These are phyloP conservation scores for Tolypocladium pustulatum DNA, from an alignment of 2,329 filamentous ascomycete species.

Conservation along the genomic window DNA sequence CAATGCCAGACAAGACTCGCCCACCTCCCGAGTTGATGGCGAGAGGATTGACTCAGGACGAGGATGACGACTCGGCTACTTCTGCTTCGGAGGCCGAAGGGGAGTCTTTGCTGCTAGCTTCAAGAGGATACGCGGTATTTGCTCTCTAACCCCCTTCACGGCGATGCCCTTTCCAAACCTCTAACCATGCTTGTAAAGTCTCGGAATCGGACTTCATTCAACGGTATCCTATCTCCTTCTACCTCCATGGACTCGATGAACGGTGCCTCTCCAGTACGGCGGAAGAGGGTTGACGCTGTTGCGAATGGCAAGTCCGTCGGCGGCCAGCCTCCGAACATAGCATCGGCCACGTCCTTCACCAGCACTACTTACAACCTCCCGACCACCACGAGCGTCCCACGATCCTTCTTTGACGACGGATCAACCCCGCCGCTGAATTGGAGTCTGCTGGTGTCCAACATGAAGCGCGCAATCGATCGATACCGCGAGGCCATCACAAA, in stretches of 20 bases:
- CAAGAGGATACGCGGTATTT: slow-evolving; percentile 58
- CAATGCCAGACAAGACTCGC: slow-evolving; percentile 79
- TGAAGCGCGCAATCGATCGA: slow-evolving; percentile 80
- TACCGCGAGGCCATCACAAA: slow-evolving; percentile 85
- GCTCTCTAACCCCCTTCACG: not conserved
- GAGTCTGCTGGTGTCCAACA: slow-evolving; percentile 83
- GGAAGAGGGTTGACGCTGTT: slow-evolving; percentile 47
- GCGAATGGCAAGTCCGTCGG: slow-evolving; percentile 25
- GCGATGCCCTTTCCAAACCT: not conserved
- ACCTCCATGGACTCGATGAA: slow-evolving; percentile 89
- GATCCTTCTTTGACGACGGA: slow-evolving; percentile 87
- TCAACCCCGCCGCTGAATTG: slow-evolving; percentile 72
- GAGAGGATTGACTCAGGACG: slow-evolving; percentile 67
- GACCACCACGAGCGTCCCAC: slow-evolving; percentile 53
- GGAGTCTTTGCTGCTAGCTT: slow-evolving; percentile 56
- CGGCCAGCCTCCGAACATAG: slow-evolving; percentile 39
- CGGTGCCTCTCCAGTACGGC: slow-evolving; percentile 48
- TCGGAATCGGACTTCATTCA: slow-evolving; percentile 54
- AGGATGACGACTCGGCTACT: slow-evolving; percentile 76
- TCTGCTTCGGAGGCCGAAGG: slow-evolving; percentile 84
- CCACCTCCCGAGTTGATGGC: slow-evolving; percentile 89
- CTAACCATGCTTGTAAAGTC: slow-evolving; percentile 26
- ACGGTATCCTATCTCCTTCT: slow-evolving; percentile 69
- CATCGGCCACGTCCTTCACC: slow-evolving; percentile 52
- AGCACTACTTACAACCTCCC: slow-evolving; percentile 47